Evolutionary conservation across 306 rosid genomes (phyloP).

Genomic region (Prosopis cineraria): DNA sequence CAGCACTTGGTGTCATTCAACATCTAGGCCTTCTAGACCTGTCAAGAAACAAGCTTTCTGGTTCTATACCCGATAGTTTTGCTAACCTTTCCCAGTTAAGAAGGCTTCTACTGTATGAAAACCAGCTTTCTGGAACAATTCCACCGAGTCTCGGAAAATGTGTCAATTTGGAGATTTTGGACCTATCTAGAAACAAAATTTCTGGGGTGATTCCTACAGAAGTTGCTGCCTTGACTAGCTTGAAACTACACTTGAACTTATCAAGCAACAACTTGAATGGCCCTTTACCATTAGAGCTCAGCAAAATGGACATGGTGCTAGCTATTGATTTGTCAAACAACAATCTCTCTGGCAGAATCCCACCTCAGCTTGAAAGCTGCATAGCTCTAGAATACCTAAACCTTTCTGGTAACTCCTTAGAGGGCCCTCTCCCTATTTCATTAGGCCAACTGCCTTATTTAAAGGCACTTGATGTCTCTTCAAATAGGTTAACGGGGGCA

Average conservation of each 20-base stretch:
- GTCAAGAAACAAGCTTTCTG: conserved; percentile 79
- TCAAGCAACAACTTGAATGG: conserved; percentile 74
- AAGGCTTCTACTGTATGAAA: conserved; percentile 71
- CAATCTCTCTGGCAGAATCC: conserved; percentile 71
- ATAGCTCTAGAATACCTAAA: conserved; percentile 79
- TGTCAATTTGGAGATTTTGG: conserved; percentile 77
- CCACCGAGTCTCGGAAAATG: conserved; percentile 83
- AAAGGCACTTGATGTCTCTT: conserved; percentile 66
- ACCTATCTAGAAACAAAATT: conserved; percentile 76
- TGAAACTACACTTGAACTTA: conserved; percentile 82
- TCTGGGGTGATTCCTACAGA: conserved; percentile 72
- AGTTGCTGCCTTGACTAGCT: conserved; percentile 84
- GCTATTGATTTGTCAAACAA: conserved; percentile 80
- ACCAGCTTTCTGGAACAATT: conserved; percentile 78
- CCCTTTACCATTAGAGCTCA: conserved; percentile 70
- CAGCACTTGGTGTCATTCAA: conserved; percentile 59
- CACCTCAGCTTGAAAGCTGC: conserved; percentile 83
- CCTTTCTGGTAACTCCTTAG: conserved; percentile 67
- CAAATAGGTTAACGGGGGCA: conserved; percentile 60
- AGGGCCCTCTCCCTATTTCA: conserved; percentile 70
- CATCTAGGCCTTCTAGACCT: conserved; percentile 86
- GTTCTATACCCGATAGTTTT: conserved; percentile 83
- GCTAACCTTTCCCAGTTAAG: conserved; percentile 80
- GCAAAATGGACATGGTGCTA: conserved; percentile 96
- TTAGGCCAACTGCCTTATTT: conserved; percentile 76